Evolutionary conservation across 139 green algal genomes (phyloP).

Genomic region (Desmodesmus armatus): DNA sequence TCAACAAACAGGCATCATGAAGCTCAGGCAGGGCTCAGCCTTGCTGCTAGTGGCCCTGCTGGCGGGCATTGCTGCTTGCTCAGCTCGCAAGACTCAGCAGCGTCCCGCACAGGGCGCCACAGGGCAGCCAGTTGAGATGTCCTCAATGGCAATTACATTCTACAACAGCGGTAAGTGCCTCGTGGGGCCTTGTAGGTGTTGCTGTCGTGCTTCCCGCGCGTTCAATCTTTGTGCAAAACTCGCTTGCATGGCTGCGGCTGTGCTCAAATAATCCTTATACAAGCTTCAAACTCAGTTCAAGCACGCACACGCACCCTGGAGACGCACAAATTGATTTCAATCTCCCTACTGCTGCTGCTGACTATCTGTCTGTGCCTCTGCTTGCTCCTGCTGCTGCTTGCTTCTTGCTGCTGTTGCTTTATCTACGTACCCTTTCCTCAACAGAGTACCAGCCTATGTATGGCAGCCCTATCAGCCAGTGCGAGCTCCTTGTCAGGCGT

Average conservation of each 20-base stretch:
- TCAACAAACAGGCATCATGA: no score
- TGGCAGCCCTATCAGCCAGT: constrained; percentile 25
- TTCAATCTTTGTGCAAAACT: no score
- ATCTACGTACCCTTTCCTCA: neutral
- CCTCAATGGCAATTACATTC: constrained; percentile 15
- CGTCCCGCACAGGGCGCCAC: neutral
- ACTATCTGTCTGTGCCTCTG: no score
- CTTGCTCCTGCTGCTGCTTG: neutral
- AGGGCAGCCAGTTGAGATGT: constrained; percentile 25
- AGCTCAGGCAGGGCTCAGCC: neutral
- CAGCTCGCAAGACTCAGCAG: neutral
- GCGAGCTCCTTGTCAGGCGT: constrained; percentile 36
- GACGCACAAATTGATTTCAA: neutral
- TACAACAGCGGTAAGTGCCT: constrained; percentile 31
- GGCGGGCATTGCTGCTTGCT: constrained; percentile 18
- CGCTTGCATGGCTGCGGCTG: neutral
- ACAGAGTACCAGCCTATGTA: constrained; percentile 44
- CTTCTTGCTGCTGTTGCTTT: neutral
- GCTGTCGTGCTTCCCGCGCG: no score
- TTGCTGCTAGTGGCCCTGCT: no score
- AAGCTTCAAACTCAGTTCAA: neutral
- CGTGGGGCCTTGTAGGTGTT: no score
- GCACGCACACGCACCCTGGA: neutral
- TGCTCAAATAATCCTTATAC: neutral
- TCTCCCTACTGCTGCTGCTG: constrained; percentile 1